phyloP scores from a whole-genome alignment of 1,139 yeast genomes.

The Nakaseomyces bracarensis region DNA sequence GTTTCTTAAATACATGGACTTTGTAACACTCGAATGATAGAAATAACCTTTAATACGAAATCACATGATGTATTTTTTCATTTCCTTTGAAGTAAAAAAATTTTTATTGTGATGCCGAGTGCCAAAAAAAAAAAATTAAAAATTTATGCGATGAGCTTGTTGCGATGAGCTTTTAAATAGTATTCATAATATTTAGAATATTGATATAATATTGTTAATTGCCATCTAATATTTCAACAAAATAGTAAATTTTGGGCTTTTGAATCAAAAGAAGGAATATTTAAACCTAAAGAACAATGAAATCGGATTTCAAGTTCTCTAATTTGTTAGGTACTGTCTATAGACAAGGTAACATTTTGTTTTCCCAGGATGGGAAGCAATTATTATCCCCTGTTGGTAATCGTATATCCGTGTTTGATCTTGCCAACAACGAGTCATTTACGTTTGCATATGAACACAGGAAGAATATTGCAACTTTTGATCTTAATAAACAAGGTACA shows the following conservation, averaged over 20 bases:
- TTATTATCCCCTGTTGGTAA: slow-evolving; percentile 92
- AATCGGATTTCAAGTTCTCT: slow-evolving; percentile 60
- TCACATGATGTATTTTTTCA: slow-evolving; percentile 9
- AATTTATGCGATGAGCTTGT: slow-evolving; percentile 5
- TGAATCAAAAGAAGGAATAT: no score
- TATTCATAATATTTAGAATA: no score
- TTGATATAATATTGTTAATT: no score
- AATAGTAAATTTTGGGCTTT: no score
- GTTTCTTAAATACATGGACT: no score
- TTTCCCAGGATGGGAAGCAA: slow-evolving; percentile 77
- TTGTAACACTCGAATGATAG: neutral
- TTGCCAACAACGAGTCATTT: slow-evolving; percentile 74
- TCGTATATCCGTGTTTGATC: slow-evolving; percentile 80
- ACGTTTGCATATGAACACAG: slow-evolving; percentile 92
- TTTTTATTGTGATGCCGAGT: slow-evolving; percentile 19
- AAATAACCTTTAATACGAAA: neutral
- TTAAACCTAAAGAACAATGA: slow-evolving; percentile 36
- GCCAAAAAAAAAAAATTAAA: slow-evolving; percentile 12
- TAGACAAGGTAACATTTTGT: slow-evolving; percentile 81
- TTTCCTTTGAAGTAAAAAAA: slow-evolving; percentile 12
- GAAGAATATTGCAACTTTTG: slow-evolving; percentile 69
- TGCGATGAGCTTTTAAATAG: slow-evolving; percentile 3
- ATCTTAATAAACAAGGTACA: slow-evolving; percentile 75
- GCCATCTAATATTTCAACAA: no score
- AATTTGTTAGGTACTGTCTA: slow-evolving; percentile 92